Conservation (phyloP, 148 eudicot genomes). For the Beta vulgaris region DNA sequence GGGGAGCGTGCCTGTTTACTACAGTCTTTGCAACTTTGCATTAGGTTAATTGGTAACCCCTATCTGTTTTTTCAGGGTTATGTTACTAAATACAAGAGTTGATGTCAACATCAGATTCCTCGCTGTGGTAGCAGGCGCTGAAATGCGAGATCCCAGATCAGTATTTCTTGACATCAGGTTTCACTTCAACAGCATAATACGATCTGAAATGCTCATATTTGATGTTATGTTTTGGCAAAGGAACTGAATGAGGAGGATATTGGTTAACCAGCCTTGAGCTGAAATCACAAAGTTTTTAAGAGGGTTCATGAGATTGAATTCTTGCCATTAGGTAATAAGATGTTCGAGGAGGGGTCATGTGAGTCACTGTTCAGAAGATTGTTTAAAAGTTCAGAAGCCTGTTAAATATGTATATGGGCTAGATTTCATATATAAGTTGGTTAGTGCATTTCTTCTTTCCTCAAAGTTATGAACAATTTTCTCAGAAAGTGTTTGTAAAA, state of each 20-base stretch:
- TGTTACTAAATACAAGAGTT: constrained; percentile 71
- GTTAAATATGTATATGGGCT: constrained; percentile 21
- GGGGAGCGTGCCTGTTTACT: not conserved
- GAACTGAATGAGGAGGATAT: not conserved
- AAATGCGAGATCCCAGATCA: not conserved
- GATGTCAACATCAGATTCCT: constrained; percentile 11
- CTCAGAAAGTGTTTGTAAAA: constrained; percentile 17
- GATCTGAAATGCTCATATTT: not conserved
- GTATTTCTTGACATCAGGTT: not conserved
- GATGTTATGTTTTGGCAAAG: not conserved
- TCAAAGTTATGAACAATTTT: constrained; percentile 5
- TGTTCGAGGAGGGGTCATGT: not conserved
- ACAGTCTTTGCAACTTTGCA: not conserved
- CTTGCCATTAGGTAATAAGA: constrained; percentile 8
- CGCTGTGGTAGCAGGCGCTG: not conserved
- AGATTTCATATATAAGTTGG: constrained; percentile 16
- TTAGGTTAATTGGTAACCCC: not conserved
- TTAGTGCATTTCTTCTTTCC: constrained; percentile 19
- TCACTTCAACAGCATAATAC: not conserved
- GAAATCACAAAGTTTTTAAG: not conserved
- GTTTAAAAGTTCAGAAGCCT: constrained; percentile 10
- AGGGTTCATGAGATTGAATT: constrained; percentile 14
- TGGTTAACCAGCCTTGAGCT: not conserved
- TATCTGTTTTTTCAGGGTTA: constrained; percentile 66
- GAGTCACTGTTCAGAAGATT: constrained; percentile 17